phyloP scores from a whole-genome alignment of 208 protist genomes.

The Leishmania aethiopica region DNA sequence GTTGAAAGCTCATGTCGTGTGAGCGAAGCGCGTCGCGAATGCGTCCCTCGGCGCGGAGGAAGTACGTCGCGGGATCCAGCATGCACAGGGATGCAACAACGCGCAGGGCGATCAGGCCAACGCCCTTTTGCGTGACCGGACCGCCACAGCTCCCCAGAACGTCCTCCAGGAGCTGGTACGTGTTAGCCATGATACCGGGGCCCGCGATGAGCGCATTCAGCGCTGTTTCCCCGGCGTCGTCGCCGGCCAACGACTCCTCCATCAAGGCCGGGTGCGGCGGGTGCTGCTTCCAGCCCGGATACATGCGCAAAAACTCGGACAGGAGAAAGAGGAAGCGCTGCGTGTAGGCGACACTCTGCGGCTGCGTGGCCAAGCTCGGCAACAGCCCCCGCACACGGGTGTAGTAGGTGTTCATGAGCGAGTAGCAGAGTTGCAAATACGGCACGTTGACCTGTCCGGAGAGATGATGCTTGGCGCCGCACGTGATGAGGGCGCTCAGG shows the following conservation, averaged over 20 bases:
- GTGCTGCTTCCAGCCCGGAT: constrained; percentile 70
- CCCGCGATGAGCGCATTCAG: constrained; percentile 61
- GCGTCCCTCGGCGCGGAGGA: constrained; percentile 51
- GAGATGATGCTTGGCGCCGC: constrained; percentile 47
- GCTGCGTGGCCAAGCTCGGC: constrained; percentile 43
- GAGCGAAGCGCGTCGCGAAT: constrained; percentile 49
- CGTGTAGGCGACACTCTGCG: constrained; percentile 66
- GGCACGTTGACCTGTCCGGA: constrained; percentile 47
- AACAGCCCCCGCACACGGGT: constrained; percentile 55
- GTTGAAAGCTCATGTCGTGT: constrained; percentile 42
- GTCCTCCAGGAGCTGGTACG: constrained; percentile 58
- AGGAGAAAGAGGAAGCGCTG: constrained; percentile 89
- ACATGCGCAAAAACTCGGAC: constrained; percentile 83
- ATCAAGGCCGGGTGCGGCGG: constrained; percentile 31
- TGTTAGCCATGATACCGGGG: constrained; percentile 68
- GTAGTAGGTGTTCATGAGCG: constrained; percentile 90
- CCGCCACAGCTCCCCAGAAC: constrained; percentile 41
- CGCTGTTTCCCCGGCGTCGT: constrained; percentile 14
- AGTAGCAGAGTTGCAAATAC: constrained; percentile 83
- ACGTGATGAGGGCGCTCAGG: constrained; percentile 77
- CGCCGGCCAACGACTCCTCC: constrained; percentile 20
- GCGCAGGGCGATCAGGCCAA: constrained; percentile 68
- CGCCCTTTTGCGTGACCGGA: constrained; percentile 22
- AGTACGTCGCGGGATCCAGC: constrained; percentile 73
- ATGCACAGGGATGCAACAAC: constrained; percentile 83